Evolutionary conservation across 1,284 basidiomycete genomes (phyloP).

Genomic region (Boletus sp.): DNA sequence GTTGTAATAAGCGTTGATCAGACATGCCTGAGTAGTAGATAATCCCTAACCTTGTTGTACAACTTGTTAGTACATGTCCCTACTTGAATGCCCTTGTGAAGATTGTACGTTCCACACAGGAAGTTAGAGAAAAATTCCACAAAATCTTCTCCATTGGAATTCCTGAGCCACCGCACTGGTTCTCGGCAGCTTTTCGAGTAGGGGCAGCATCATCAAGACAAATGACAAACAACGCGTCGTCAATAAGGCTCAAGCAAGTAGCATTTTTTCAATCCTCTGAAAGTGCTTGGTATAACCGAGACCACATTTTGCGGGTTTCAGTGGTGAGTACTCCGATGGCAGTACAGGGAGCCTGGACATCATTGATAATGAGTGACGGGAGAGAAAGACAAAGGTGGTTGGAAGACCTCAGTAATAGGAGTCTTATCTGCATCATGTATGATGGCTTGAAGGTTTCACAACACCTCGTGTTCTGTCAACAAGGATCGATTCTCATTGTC

Average conservation of each 20-base stretch:
- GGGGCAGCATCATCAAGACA: too few species aligned
- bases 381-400: not conserved
- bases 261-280: slow-evolving; percentile 46
- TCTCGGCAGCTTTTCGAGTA: too few species aligned
- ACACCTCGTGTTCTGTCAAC: too few species aligned
- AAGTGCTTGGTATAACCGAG: slow-evolving; percentile 68
- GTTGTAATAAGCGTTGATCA: not conserved
- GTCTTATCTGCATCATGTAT: too few species aligned
- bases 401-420: slow-evolving; percentile 65
- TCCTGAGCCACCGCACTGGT: too few species aligned
- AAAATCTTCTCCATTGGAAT: slow-evolving; percentile 52
- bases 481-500: too few species aligned
- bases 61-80: slow-evolving; percentile 97
- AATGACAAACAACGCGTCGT: too few species aligned
- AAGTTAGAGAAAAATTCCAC: slow-evolving; percentile 91
- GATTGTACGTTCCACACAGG: slow-evolving; percentile 90
- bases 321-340: slow-evolving; percentile 89
- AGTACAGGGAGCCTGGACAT: slow-evolving; percentile 64
- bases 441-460: too few species aligned
- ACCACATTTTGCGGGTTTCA: slow-evolving; percentile 95
- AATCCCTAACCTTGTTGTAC: slow-evolving; percentile 82
- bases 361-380: slow-evolving; percentile 10
- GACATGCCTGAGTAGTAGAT: not conserved
- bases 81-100: slow-evolving; percentile 83
- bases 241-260: too few species aligned